Evolutionary conservation across 306 rosid species (phyloP).

Genomic region (Cercis canadensis): DNA sequence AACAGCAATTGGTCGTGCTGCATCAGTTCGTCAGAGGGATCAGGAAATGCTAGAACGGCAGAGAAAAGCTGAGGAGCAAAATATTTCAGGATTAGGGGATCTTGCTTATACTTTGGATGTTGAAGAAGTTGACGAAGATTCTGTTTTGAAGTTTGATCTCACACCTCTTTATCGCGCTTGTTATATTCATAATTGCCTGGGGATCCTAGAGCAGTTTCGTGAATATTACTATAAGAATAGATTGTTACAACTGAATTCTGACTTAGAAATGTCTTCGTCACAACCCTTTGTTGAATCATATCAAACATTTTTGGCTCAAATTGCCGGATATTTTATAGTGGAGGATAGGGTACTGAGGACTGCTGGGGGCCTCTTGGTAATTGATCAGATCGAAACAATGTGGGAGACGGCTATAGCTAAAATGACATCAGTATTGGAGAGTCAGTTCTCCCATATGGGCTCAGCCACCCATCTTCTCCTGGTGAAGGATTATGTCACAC

Average conservation of each 20-base stretch:
- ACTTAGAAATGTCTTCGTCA: constrained; percentile 74
- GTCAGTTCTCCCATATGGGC: constrained; percentile 76
- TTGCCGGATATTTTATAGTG: constrained; percentile 90
- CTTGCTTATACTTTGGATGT: constrained; percentile 63
- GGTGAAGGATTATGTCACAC: constrained; percentile 95
- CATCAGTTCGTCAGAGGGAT: constrained; percentile 75
- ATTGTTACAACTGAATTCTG: constrained; percentile 84
- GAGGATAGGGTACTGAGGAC: constrained; percentile 90
- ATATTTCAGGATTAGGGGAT: constrained; percentile 55
- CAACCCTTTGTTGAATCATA: constrained; percentile 83
- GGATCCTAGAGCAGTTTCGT: constrained; percentile 79
- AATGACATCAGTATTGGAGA: constrained; percentile 67
- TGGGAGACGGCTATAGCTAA: constrained; percentile 80
- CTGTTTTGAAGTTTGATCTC: constrained; percentile 71
- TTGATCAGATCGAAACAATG: constrained; percentile 84
- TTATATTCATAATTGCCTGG: constrained; percentile 85
- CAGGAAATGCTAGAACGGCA: constrained; percentile 75
- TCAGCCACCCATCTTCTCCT: constrained; percentile 81
- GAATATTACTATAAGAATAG: constrained; percentile 86
- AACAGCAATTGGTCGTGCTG: constrained; percentile 74
- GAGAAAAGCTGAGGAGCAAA: constrained; percentile 70
- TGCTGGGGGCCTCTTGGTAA: constrained; percentile 64
- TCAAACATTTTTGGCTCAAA: constrained; percentile 84
- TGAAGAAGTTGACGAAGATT: constrained; percentile 77
- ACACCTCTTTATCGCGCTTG: constrained; percentile 93